These are phyloP conservation scores for Phytophthora sansomeana DNA, from an alignment of 352 stramenopile genomes.

Conservation along the genomic window DNA sequence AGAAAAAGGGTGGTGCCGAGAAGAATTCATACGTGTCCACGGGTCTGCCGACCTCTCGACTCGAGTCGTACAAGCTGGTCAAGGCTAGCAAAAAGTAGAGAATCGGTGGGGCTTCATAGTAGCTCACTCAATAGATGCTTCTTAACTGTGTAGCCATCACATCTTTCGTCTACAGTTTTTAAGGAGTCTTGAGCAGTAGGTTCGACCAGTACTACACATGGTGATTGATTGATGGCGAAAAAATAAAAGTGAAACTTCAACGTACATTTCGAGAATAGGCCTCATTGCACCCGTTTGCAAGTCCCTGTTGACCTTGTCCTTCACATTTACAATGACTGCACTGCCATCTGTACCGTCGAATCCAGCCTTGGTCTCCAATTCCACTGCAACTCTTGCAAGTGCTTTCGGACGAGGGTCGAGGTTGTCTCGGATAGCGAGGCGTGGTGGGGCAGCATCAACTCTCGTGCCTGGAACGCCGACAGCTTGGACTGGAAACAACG, in stretches of 20 bases:
- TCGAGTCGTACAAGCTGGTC: constrained; percentile 85
- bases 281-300: constrained; percentile 2
- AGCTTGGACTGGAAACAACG: constrained; percentile 11
- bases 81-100: constrained; percentile 72
- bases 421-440: constrained; percentile 22
- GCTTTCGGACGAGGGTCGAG: constrained; percentile 17
- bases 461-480: not conserved
- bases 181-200: not conserved
- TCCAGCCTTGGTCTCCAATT: not conserved
- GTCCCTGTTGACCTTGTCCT: not conserved
- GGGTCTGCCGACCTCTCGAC: constrained; percentile 73
- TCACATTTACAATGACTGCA: constrained; percentile 23
- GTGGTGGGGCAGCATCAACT: constrained; percentile 8
- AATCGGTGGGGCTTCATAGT: constrained; percentile 2
- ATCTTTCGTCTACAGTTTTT: not conserved
- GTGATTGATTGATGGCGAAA: too few relatives aligned
- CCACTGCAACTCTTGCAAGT: constrained; percentile 9
- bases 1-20: constrained; percentile 60
- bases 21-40: constrained; percentile 59
- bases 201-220: too few relatives aligned
- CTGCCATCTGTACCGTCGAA: constrained; percentile 22
- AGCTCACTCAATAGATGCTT: constrained; percentile 1
- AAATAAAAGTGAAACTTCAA: constrained; percentile 8
- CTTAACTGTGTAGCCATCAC: not conserved
- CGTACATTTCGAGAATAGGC: constrained; percentile 11